phyloP scores from a whole-genome alignment of 148 eudicot genomes.

The Beta vulgaris region DNA sequence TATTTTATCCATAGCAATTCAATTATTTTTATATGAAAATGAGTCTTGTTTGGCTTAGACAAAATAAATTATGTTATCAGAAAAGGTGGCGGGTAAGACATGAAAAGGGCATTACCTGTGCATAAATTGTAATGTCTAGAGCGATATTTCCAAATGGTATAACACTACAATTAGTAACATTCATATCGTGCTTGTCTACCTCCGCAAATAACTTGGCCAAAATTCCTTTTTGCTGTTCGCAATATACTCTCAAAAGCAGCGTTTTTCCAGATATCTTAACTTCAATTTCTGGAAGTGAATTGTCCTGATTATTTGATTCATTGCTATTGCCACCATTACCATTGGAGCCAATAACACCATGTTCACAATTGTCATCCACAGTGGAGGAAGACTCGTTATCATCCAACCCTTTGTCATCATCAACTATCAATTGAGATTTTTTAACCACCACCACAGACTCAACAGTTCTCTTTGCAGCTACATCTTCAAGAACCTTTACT shows the following conservation, averaged over 20 bases:
- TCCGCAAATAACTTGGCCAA: constrained; percentile 21
- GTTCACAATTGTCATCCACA: not conserved
- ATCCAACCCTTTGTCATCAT: not conserved
- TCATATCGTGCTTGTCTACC: constrained; percentile 29
- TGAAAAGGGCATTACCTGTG: constrained; percentile 40
- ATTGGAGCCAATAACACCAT: too few relatives aligned
- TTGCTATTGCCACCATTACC: too few relatives aligned
- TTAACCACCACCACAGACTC: constrained; percentile 15
- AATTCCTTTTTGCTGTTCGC: constrained; percentile 24
- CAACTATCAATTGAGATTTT: constrained; percentile 2
- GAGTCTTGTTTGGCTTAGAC: too few relatives aligned
- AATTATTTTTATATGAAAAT: too few relatives aligned
- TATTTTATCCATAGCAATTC: too few relatives aligned
- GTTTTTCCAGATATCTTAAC: constrained; percentile 28
- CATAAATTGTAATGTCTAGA: constrained; percentile 39
- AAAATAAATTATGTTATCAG: too few relatives aligned
- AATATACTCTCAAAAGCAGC: constrained; percentile 38
- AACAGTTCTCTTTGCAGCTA: not conserved
- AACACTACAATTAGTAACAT: constrained; percentile 17
- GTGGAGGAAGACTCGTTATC: not conserved
- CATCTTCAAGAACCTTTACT: constrained; percentile 25
- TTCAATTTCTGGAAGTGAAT: constrained; percentile 12
- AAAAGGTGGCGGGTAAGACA: too few relatives aligned
- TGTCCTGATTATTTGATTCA: too few relatives aligned
- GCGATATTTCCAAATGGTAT: constrained; percentile 16